Base-by-base conservation (phyloP, 371 early-diverging fungal genomes). In the Paraphysoderma sedebokerense region DNA sequence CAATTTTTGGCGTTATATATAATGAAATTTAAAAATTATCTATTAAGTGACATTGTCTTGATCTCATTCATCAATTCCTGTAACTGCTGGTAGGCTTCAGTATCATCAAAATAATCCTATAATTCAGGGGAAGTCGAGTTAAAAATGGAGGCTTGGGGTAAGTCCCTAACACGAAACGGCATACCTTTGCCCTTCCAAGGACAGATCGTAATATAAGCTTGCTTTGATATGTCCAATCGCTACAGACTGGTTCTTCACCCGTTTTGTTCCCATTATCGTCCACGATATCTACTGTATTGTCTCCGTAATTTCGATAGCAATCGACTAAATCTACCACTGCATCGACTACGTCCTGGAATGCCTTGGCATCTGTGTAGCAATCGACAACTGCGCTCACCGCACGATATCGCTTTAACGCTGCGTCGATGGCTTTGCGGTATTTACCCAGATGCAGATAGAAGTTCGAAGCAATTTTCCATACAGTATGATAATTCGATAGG, bases 211-310 rank as follows among this genome's bases (percentile, higher is more conserved):
- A 58, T 30, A 84, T 69, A 60, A 74, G 75, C 53, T 77, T 77
- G 9, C 83, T 65, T 55, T 92, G 88, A 51, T 85, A 87, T 44
- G 66, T 68, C 90, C 92, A 93, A 54, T 92, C 92, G 28, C 72
- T 70, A 54, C 83, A 82, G 19, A 85, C 81, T 5, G 65, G 44
- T 39, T 61, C 56, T 23, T 50, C 22, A 8, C 44, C 53, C 22
- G 53, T 52, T 26, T 57, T 50, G 31, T 55, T 58, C 2, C 51
- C 47, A 8, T 38, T 32, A 41, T 70, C 63, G 20, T 69, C 63
- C 29, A 50, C 57, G 2, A 34, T 39, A 3, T 56, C 55, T 0
- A 44, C 44, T 7, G 33, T 28, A 7, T 54, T 47, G 20, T 51
- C 54, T 5, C 56, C 51, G 28, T 57, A 48, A 2, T 49, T 48